Conservation (phyloP, 2,329 filamentous ascomycete genomes). For the Hypoxylon sp. region DNA sequence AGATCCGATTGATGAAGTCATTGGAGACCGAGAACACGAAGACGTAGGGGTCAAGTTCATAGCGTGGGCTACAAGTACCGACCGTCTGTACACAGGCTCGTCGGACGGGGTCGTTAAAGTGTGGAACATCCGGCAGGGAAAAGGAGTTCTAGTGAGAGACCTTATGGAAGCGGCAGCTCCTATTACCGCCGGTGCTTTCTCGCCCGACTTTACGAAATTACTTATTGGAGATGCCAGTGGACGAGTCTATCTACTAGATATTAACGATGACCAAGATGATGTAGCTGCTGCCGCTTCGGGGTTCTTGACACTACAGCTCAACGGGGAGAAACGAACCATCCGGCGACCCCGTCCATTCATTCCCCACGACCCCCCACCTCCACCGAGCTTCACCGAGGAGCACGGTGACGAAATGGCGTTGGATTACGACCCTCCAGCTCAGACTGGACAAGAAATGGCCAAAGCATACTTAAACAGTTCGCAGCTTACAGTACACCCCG, state of each 20-base stretch:
- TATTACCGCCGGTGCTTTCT: slow-evolving; percentile 72
- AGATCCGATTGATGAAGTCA: slow-evolving; percentile 56
- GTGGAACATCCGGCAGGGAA: slow-evolving; percentile 69
- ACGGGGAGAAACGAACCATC: slow-evolving; percentile 53
- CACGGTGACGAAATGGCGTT: background rate
- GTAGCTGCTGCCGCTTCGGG: slow-evolving; percentile 44
- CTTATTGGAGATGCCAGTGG: slow-evolving; percentile 74
- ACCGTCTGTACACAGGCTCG: slow-evolving; percentile 74
- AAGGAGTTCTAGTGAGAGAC: slow-evolving; percentile 64
- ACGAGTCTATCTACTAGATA: slow-evolving; percentile 68
- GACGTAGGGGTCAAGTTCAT: slow-evolving; percentile 76
- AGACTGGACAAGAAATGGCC: slow-evolving; percentile 51
- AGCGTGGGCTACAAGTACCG: slow-evolving; percentile 70
- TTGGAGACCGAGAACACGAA: slow-evolving; percentile 65
- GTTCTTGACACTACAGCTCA: slow-evolving; percentile 57
- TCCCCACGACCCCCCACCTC: slow-evolving; percentile 65
- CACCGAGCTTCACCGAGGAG: slow-evolving; percentile 51
- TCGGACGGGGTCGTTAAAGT: slow-evolving; percentile 75
- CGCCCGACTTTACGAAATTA: slow-evolving; percentile 68
- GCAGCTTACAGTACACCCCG: slow-evolving; percentile 60
- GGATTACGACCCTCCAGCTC: slow-evolving; percentile 1
- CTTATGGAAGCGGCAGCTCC: slow-evolving; percentile 69
- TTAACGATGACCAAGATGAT: slow-evolving; percentile 59
- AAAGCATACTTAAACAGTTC: slow-evolving; percentile 57
- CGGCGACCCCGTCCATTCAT: slow-evolving; percentile 64